phyloP scores from a whole-genome alignment of 2,329 filamentous ascomycete genomes.

The Neofusicoccum parvum region DNA sequence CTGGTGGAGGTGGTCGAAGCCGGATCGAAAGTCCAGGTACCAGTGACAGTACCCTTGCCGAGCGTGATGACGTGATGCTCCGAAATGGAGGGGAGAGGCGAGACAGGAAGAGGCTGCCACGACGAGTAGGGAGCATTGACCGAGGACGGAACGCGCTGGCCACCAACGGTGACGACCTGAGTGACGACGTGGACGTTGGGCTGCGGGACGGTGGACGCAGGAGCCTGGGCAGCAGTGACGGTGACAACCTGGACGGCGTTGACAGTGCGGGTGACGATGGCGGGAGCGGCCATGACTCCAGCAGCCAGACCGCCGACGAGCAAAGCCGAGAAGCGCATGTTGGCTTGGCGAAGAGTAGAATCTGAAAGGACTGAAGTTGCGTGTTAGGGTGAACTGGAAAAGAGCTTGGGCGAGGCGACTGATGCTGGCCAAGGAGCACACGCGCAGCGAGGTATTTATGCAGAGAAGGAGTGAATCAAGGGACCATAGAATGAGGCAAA shows the following conservation, averaged over 20 bases:
- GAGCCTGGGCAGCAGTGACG: too few relatives aligned
- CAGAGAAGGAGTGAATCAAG: background rate
- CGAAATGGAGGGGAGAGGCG: too few relatives aligned
- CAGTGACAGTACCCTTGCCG: too few relatives aligned
- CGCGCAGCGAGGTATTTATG: background rate
- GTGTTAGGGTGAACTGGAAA: background rate
- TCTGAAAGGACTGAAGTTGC: conserved; percentile 1
- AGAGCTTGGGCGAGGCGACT: background rate
- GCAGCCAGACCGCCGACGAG: background rate
- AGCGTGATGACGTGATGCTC: too few relatives aligned
- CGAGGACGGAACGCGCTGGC: too few relatives aligned
- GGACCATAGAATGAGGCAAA: background rate
- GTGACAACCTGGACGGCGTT: too few relatives aligned
- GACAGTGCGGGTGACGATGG: conserved; percentile 1
- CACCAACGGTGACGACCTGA: background rate
- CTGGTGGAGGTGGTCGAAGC: background rate
- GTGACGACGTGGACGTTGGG: background rate
- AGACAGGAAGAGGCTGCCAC: too few relatives aligned
- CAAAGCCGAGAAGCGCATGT: conserved; percentile 8
- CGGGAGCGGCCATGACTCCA: background rate
- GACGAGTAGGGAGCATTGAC: too few relatives aligned
- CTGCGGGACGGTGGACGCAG: too few relatives aligned
- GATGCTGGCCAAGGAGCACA: background rate
- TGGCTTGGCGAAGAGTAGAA: background rate
- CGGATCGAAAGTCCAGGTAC: background rate